These are phyloP conservation scores for Halophytophthora polymorphica DNA, from an alignment of 352 stramenopile species.

Conservation along the genomic window DNA sequence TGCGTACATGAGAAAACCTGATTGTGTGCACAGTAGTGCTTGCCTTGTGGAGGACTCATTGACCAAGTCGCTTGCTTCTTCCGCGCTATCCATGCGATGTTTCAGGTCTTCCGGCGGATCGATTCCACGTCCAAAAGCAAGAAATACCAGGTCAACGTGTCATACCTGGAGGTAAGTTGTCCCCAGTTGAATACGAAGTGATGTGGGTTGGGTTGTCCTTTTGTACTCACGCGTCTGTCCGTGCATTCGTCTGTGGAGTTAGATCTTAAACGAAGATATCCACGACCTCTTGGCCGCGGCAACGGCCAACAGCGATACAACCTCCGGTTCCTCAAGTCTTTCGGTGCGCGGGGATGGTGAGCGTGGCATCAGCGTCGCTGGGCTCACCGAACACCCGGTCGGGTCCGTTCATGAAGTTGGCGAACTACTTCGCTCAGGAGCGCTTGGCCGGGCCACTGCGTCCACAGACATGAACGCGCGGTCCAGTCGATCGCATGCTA, in stretches of 20 bases:
- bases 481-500: constrained; percentile 86
- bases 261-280: constrained; percentile 98
- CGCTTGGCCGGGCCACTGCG: constrained; percentile 51
- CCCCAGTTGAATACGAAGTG: background rate
- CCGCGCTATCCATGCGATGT: too few species aligned
- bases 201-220: background rate
- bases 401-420: constrained; percentile 39
- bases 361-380: constrained; percentile 86
- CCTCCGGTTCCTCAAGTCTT: constrained; percentile 29
- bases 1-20: constrained; percentile 13
- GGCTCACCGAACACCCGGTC: constrained; percentile 79
- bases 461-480: constrained; percentile 73
- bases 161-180: constrained; percentile 58
- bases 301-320: background rate
- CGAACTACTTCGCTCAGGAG: constrained; percentile 43
- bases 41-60: background rate
- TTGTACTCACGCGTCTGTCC: background rate
- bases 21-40: background rate
- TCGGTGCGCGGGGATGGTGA: constrained; percentile 88
- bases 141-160: constrained; percentile 56
- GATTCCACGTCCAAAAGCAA: constrained; percentile 19
- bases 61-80: too few species aligned
- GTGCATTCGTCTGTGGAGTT: constrained; percentile 2
- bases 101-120: constrained; percentile 54
- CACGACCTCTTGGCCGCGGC: constrained; percentile 84